Conservation (phyloP, 108 stramenopile species). For the Discostella stelligeroides region DNA sequence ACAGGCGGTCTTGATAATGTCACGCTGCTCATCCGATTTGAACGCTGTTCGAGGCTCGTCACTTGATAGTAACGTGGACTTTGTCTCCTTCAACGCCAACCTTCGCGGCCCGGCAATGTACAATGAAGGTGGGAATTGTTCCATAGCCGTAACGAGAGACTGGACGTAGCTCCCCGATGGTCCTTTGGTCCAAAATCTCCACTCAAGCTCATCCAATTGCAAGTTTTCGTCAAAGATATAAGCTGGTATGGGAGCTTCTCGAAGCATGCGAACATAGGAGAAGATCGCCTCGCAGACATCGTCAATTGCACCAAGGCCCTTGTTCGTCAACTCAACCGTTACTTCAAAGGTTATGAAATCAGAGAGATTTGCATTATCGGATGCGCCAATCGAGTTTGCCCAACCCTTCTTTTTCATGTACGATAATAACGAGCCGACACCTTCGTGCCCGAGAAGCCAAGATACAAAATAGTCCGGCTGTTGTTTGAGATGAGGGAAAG, state of each 20-base stretch:
- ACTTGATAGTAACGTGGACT: constrained; percentile 38
- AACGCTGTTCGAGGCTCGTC: constrained; percentile 63
- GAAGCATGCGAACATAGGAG: constrained; percentile 75
- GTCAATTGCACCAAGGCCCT: constrained; percentile 71
- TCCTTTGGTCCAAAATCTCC: constrained; percentile 75
- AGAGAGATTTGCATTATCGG: constrained; percentile 59
- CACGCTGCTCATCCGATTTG: constrained; percentile 55
- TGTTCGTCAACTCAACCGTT: constrained; percentile 71
- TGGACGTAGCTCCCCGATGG: constrained; percentile 58
- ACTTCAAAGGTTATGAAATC: constrained; percentile 86
- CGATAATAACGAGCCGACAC: constrained; percentile 80
- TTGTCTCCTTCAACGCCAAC: constrained; percentile 56
- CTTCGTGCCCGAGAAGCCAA: constrained; percentile 89
- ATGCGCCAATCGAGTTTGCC: constrained; percentile 75
- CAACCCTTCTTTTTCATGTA: constrained; percentile 78
- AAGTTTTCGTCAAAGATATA: constrained; percentile 80
- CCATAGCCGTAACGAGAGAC: constrained; percentile 67
- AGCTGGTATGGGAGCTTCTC: constrained; percentile 56
- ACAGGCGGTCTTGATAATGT: constrained; percentile 43
- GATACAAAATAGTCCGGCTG: constrained; percentile 68
- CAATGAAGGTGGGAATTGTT: constrained; percentile 67
- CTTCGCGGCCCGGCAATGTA: constrained; percentile 79
- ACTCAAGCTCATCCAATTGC: constrained; percentile 77
- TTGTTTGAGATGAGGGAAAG: neutral
- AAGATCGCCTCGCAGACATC: constrained; percentile 74